These are phyloP conservation scores for Annulohypoxylon maeteangense DNA, from an alignment of 495 filamentous ascomycete genomes.

Conservation along the genomic window DNA sequence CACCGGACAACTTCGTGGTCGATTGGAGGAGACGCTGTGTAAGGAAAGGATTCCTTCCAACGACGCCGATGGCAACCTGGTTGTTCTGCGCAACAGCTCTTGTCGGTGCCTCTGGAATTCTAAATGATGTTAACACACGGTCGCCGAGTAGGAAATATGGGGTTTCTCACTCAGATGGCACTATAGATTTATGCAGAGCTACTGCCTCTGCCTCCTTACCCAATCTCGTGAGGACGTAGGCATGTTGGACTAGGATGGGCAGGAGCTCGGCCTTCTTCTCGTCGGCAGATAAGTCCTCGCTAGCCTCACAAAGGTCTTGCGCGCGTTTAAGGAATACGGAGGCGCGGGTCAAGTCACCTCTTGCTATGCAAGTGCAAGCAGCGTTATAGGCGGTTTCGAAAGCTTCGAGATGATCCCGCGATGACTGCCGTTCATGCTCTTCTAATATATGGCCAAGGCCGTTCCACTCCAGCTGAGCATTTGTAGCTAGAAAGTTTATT, in stretches of 20 bases:
- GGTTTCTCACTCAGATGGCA: slow-evolving; percentile 51
- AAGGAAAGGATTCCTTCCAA: slow-evolving; percentile 77
- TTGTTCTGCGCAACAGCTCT: slow-evolving; percentile 84
- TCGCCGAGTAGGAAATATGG: neutral
- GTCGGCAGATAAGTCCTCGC: slow-evolving; percentile 83
- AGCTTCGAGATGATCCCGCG: slow-evolving; percentile 81
- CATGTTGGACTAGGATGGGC: slow-evolving; percentile 86
- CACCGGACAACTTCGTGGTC: slow-evolving; percentile 65
- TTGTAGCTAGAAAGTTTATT: slow-evolving; percentile 83
- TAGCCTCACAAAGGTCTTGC: slow-evolving; percentile 83
- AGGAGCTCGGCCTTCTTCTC: slow-evolving; percentile 85
- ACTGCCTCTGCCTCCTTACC: slow-evolving; percentile 80
- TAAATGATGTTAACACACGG: slow-evolving; percentile 51
- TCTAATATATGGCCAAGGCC: slow-evolving; percentile 58
- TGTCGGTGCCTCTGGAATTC: slow-evolving; percentile 81
- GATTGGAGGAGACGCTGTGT: slow-evolving; percentile 74
- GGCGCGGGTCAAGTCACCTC: slow-evolving; percentile 78
- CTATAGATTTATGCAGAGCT: slow-evolving; percentile 70
- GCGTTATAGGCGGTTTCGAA: slow-evolving; percentile 96
- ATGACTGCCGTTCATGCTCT: slow-evolving; percentile 61
- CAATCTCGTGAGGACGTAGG: slow-evolving; percentile 78
- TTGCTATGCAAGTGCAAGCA: slow-evolving; percentile 85
- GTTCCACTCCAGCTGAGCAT: slow-evolving; percentile 89
- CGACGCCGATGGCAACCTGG: slow-evolving; percentile 66
- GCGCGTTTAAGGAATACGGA: slow-evolving; percentile 85